Evolutionary conservation across 2,329 filamentous ascomycete genomes (phyloP), one percentile per base, ranked within the genome.

Genomic region (Laburnicola sp.): DNA sequence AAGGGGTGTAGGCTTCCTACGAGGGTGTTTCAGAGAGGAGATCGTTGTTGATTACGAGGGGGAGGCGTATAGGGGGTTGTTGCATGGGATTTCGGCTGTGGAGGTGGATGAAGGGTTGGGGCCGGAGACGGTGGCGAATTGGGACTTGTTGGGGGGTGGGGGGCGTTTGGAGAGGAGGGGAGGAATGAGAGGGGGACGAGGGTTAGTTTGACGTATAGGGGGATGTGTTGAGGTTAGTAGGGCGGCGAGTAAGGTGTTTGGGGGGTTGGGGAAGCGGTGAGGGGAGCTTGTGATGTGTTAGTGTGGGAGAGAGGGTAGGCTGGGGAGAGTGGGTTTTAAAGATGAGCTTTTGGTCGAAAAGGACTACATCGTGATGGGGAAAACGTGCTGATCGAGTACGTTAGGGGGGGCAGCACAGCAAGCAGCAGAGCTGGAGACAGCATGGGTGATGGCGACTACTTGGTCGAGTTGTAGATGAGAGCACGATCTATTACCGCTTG

Each of bases 171-270:
- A 9, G 57, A 38, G 54, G 74, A 77, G 8, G 87, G 86, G 1
- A 73, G 72, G 36, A 86, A 83, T 65, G 63, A 76, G 45, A 81
- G 89, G 36, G 72, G 75, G 37, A 85, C 79, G 8, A 82, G 89
- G 49, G 83, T 85, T 25, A 92, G 89, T 72, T 75, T 93, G 58
- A 94, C 89, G 1, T 93, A 94, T 68, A 82, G n/a, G n/a, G 93
- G 58, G 92, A 97, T 75, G 93, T 97, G 35, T 75, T 93, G 59
- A 71, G 51, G 68, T 71, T 23, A 70, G 66, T 39, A 58, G 51
- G 1, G 69, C 65, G 4, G 68, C 64, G 21, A 65, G 55, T n/a
- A 67, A 67, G 43, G 64, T 71, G 1, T 42, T 72, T 34, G 68
- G 68, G 3, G 58, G 59, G 1, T 38, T 66, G 9, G 52, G 46